Base-by-base conservation (phyloP, 768 basidiomycete genomes). In the Suillus tomentosus region DNA sequence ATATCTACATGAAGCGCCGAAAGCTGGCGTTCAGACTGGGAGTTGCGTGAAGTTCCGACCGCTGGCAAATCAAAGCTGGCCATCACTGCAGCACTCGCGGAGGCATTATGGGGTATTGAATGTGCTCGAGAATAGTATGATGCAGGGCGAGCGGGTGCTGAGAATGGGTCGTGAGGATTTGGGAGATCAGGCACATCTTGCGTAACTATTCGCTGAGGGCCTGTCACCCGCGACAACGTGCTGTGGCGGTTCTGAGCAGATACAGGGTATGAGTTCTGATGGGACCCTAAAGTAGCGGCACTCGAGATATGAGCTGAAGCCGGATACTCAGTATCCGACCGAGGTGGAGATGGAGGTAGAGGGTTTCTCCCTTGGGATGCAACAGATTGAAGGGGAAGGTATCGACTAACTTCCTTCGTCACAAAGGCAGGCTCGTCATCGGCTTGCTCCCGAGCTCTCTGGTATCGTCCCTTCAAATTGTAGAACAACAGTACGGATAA, bases 31-130 rank as follows among this genome's bases (percentile, higher is more conserved):
- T 62, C 40, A 42, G 57, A 24, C 24, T 42, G 57, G 5, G 27
- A 42, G 22, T 27, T 36, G 37, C 65, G 82, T n/a, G 74, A 69
- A 9, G 63, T 94, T 2, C 81, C 95, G 3, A 88, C 87, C 3
- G 94, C 96, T 70, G 95, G 95, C 3, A 94, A 93, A 0, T 94
- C 95, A 73, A 95, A 96, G 70, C 77, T 86, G 37, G 27, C n/a
- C 27, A 24, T 56, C 53, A 42, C 27, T 31, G 65, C 37, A 40
- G 62, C 48, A 48, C 36, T 50, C 5, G 22, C 34, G 22, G 62
- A 47, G 50, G 62, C 11, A n/a, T 22, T 11, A 31, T 58, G 24
- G 27, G 40, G 57, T 27, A 5, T 22, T n/a, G 62, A 22, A 39
- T 15, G 10, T 17, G 51, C 31, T 53, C 9, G 31, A 53, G 51